Evolutionary conservation across 2,329 filamentous ascomycete genomes (phyloP).

Genomic region (Nigrospora sphaerica): DNA sequence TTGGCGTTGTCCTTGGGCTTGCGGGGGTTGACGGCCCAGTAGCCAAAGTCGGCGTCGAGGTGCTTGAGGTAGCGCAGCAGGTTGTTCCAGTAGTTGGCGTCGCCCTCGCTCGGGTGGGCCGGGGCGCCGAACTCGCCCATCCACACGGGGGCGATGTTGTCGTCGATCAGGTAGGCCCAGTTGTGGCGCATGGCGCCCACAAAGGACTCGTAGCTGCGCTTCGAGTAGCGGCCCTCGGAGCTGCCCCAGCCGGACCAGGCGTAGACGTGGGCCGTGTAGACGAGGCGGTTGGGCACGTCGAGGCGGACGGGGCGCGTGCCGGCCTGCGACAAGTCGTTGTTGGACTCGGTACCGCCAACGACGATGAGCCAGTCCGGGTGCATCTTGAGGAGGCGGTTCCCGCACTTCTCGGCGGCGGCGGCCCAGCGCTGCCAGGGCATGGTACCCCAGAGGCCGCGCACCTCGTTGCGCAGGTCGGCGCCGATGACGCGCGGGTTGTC

Average conservation of each 20-base stretch:
- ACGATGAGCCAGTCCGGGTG: constrained; percentile 60
- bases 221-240: constrained; percentile 50
- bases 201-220: constrained; percentile 56
- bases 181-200: constrained; percentile 54
- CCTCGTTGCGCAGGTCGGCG: constrained; percentile 62
- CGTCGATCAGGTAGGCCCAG: constrained; percentile 58
- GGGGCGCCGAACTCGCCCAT: constrained; percentile 61
- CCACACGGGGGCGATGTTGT: constrained; percentile 55
- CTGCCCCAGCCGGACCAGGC: constrained; percentile 65
- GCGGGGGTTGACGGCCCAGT: constrained; percentile 63
- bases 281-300: constrained; percentile 45
- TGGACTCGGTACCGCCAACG: constrained; percentile 60
- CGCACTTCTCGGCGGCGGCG: constrained; percentile 53
- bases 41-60: constrained; percentile 59
- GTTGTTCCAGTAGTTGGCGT: constrained; percentile 60
- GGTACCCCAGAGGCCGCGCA: constrained; percentile 61
- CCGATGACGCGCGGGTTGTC: constrained; percentile 57
- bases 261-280: constrained; percentile 65
- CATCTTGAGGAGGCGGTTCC: constrained; percentile 52
- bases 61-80: constrained; percentile 50
- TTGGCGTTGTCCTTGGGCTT: constrained; percentile 50
- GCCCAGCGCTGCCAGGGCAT: constrained; percentile 62
- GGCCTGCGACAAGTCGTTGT: constrained; percentile 56
- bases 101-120: constrained; percentile 42
- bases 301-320: constrained; percentile 48